These are phyloP conservation scores for Colletotrichum sp. DNA, from an alignment of 2,329 filamentous ascomycete genomes.

Conservation along the genomic window DNA sequence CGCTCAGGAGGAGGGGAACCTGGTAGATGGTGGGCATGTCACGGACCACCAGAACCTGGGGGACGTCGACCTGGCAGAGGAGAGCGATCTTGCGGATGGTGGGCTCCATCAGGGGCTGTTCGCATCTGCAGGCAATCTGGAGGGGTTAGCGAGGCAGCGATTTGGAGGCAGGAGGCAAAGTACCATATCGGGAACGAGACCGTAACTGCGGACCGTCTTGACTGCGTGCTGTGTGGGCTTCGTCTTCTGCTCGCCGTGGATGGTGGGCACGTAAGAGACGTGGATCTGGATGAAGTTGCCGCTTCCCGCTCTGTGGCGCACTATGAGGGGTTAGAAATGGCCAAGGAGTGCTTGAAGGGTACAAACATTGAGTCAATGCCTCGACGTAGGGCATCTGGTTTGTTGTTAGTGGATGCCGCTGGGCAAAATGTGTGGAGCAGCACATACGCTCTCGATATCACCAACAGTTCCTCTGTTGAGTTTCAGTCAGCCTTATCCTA, in stretches of 20 bases:
- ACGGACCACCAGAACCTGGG: slow-evolving; percentile 88
- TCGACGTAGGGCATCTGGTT: slow-evolving; percentile 79
- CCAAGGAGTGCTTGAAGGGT: too few species aligned
- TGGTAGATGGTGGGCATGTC: slow-evolving; percentile 93
- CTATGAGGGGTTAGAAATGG: neutral
- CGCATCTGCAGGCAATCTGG: slow-evolving; percentile 91
- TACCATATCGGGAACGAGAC: slow-evolving; percentile 74
- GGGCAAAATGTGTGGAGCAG: neutral
- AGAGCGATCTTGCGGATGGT: slow-evolving; percentile 88
- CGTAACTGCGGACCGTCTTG: slow-evolving; percentile 80
- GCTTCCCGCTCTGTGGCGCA: slow-evolving; percentile 73
- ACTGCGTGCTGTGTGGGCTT: slow-evolving; percentile 96
- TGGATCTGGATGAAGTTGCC: slow-evolving; percentile 88
- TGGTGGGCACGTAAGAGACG: slow-evolving; percentile 84
- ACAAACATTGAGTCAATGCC: slow-evolving; percentile 71
- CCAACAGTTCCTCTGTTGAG: slow-evolving; percentile 45
- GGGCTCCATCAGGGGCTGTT: slow-evolving; percentile 71
- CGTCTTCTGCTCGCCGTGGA: slow-evolving; percentile 81
- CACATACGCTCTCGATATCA: slow-evolving; percentile 73
- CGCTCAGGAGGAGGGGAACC: slow-evolving; percentile 87
- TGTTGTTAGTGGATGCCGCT: neutral
- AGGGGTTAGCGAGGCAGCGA: neutral
- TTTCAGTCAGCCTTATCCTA: neutral
- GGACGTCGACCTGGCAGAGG: slow-evolving; percentile 84
- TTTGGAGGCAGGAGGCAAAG: slow-evolving; percentile 20